Evolutionary conservation across 805 yeast species (phyloP), one percentile per base, ranked within the genome.

Genomic region (Barnettozyma siamensis): DNA sequence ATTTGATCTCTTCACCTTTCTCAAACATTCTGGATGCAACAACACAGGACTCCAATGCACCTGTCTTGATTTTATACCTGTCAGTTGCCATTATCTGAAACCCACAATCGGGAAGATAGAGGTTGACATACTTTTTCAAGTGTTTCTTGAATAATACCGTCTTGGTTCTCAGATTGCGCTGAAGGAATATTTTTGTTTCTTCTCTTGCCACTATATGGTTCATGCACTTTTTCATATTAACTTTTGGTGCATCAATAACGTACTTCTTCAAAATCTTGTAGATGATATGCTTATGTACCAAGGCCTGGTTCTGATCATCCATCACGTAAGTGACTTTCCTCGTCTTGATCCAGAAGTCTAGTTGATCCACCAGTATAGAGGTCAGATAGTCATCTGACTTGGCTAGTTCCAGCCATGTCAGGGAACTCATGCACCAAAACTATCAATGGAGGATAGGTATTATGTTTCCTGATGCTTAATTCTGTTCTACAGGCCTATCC

Each of bases 41-140:
- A 4, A 70, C 63, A 40, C 72, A 65, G 0, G 72, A 62, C 31
- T 59, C 62, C 12, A 42, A 24, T 3, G 31, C 36, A 8, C 42
- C 42, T 10, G 53, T 43, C 24, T 37, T 45, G 6, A 33, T 13
- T 23, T 49, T 45, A 45, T 69, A 72, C 7, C 75, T 53, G 37
- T 67, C 72, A 7, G 75, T 69, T 3, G 70, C 63, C 39, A 64
- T 59, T 15, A 72, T 47, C 35, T 65, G 71, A 49, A 68, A 71
- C 8, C 67, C 67, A 38, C 70, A 65, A 11, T 62, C 63, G 6
- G 61, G 60, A 1, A 44, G 40, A 44, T 58, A 71, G 17, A 68
- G 45, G 26, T 53, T 52, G 18, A 70, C 39, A 43, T 72, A 72
- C 28, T 65, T 55, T 24, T 48, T 48, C 1, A 63, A 51, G 37